Conservation (phyloP, 2,329 filamentous ascomycete species). For the Pseudodiploospora longispora region DNA sequence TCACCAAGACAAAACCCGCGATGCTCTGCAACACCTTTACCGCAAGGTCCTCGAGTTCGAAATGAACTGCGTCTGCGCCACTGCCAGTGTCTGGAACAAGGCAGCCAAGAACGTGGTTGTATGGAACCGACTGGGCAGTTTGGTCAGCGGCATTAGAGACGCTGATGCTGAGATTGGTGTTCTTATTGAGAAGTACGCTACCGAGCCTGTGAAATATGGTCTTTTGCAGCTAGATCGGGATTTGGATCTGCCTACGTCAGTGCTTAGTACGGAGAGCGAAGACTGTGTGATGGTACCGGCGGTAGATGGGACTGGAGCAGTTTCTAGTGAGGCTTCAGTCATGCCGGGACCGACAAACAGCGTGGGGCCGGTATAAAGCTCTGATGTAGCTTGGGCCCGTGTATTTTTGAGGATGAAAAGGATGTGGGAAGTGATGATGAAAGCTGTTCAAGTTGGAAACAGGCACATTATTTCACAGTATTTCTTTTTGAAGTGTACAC, state of each 20-base stretch:
- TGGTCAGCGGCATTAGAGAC: conserved; percentile 19
- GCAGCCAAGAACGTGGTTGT: conserved; percentile 28
- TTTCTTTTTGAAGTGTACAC: too few species aligned
- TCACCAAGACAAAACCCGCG: conserved; percentile 13
- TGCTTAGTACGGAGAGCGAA: too few species aligned
- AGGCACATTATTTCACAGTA: too few species aligned
- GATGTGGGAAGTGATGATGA: too few species aligned
- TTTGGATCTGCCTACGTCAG: conserved; percentile 1
- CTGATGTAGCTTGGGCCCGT: too few species aligned
- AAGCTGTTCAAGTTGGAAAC: too few species aligned
- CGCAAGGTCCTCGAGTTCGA: conserved; percentile 28
- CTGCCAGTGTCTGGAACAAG: conserved; percentile 28
- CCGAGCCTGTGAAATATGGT: conserved; percentile 8
- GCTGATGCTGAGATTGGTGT: conserved; percentile 18
- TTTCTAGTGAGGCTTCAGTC: too few species aligned
- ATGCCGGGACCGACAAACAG: too few species aligned
- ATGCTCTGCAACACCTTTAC: conserved; percentile 20
- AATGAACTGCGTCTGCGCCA: conserved; percentile 32
- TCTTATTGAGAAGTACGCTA: conserved; percentile 15
- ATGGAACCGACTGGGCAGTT: conserved; percentile 22
- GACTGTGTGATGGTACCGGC: too few species aligned
- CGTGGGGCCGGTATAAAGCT: too few species aligned
- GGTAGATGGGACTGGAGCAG: too few species aligned
- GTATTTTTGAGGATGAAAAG: too few species aligned
- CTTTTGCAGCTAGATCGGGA: conserved; percentile 12